Conservation (phyloP, 116 monocot genomes). For the Iris pallida region DNA sequence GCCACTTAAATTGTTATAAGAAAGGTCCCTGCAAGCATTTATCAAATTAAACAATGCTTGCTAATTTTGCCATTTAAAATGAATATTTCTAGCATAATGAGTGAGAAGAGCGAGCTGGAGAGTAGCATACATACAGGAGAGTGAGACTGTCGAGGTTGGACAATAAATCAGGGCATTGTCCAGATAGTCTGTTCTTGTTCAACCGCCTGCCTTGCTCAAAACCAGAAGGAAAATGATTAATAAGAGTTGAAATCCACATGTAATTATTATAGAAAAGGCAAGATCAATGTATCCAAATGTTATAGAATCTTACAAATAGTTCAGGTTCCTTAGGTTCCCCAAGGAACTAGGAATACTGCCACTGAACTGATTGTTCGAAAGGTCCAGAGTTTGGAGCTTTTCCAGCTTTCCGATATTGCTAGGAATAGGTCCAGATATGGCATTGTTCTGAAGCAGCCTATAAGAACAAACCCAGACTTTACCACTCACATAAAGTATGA, state of each 20-base stretch:
- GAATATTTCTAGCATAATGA: too few species aligned
- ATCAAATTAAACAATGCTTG: too few species aligned
- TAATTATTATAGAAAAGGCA: background rate
- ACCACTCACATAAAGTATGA: background rate
- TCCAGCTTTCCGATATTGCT: slow-evolving; percentile 60
- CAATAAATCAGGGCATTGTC: slow-evolving; percentile 73
- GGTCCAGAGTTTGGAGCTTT: slow-evolving; percentile 80
- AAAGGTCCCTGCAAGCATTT: too few species aligned
- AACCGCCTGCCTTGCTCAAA: slow-evolving; percentile 50
- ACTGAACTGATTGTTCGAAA: slow-evolving; percentile 74
- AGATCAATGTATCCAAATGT: background rate
- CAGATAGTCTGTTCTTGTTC: slow-evolving; percentile 87
- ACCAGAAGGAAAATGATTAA: slow-evolving; percentile 8
- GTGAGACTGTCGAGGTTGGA: slow-evolving; percentile 77
- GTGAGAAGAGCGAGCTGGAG: too few species aligned
- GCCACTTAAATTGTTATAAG: too few species aligned
- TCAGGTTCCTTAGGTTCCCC: slow-evolving; percentile 65
- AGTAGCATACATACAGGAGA: slow-evolving; percentile 88
- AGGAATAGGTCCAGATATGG: slow-evolving; percentile 74
- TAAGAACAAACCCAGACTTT: slow-evolving; percentile 12
- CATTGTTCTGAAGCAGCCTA: slow-evolving; percentile 92
- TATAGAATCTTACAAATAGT: slow-evolving; percentile 71
- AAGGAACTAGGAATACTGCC: slow-evolving; percentile 79
- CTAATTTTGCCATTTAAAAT: too few species aligned
- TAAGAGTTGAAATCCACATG: background rate